Evolutionary conservation across 2,329 filamentous ascomycete genomes (phyloP), one percentile per base, ranked within the genome.

Genomic region (Talaromyces sp.): DNA sequence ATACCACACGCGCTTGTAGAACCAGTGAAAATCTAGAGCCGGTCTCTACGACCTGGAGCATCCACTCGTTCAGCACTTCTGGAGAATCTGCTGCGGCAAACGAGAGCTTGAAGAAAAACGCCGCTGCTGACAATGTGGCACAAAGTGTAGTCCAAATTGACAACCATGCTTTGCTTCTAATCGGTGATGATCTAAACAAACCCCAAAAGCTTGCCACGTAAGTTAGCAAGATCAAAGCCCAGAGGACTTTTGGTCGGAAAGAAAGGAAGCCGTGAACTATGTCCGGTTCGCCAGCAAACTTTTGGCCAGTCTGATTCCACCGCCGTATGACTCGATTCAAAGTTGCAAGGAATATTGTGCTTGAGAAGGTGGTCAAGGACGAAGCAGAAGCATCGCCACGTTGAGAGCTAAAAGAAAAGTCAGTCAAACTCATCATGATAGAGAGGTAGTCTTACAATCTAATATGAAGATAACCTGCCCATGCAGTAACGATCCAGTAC

Each of bases 281-380:
- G 69, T 97, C 94, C 27, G 91, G 86, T 43, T 88, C 89, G n/a
- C 92, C 92, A 1, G 94, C 89, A 67, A 91, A 92, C 73, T 99
- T 99, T 71, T 97, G 93, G 4, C 94, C 94, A 0, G 94, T 97
- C 73, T 97, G 94, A 70, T 97, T 97, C 93, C 93, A 99, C 59
- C 88, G 84, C 50, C 91, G 81, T 41, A 86, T 78, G 2, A 96
- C 67, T 38, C 92, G 84, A 57, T 90, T 83, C 8, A 85, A 75
- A 1, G 81, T 68, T 8, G 93, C 79, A 0, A 89, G 78, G 32
- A 81, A 67, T 14, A 83, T 43, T 12, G 72, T 66, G n/a, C 63
- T 65, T 17, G 67, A n/a, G 5, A 38, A 50, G 35, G 14, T 24
- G 14, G 27, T 54, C 9, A 51, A 11, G 14, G 54, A 51, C 51